Percentiles rank a stretch among this genome's conserved stretches.
Evolutionary conservation across 768 basidiomycete species (phyloP).

Genomic region (Boletus bicolor): DNA sequence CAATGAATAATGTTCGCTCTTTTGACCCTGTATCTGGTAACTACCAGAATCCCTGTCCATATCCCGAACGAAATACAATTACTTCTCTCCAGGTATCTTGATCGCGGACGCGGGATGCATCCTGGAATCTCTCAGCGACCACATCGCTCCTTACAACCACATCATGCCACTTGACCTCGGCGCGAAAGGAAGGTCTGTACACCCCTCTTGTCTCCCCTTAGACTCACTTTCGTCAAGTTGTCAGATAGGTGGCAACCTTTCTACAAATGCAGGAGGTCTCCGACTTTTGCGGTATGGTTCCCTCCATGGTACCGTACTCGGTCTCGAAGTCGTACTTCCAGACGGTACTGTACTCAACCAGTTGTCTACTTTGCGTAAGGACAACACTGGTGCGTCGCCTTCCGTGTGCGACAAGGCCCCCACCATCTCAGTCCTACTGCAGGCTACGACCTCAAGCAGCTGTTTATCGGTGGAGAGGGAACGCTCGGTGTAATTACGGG

Average conservation of each 20-base stretch:
- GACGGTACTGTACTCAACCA: constrained; percentile 91
- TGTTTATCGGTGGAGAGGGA: constrained; percentile 97
- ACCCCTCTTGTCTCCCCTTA: not conserved
- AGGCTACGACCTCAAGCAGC: constrained; percentile 98
- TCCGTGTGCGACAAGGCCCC: not conserved
- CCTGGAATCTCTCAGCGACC: constrained; percentile 81
- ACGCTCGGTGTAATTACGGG: constrained; percentile 94
- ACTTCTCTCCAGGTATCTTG: constrained; percentile 62
- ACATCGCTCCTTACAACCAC: constrained; percentile 82
- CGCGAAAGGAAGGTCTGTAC: constrained; percentile 86
- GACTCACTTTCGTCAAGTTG: constrained; percentile 50
- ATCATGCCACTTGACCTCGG: constrained; percentile 97
- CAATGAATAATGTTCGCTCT: constrained; percentile 77
- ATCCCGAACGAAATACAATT: constrained; percentile 3
- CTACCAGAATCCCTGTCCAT: constrained; percentile 1
- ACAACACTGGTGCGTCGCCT: constrained; percentile 79
- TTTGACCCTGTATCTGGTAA: constrained; percentile 83
- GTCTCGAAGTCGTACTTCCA: constrained; percentile 92
- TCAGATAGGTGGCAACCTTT: constrained; percentile 96
- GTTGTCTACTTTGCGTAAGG: constrained; percentile 88
- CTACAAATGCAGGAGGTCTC: constrained; percentile 98
- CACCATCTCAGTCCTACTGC: constrained; percentile 5
- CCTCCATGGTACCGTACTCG: constrained; percentile 90
- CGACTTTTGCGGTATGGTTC: constrained; percentile 92
- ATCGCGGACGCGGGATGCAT: constrained; percentile 95